Percentiles rank a stretch among this genome's conserved stretches.
These are phyloP conservation scores for Lipomyces mesembrius DNA, from an alignment of 805 yeast species.

Conservation along the genomic window DNA sequence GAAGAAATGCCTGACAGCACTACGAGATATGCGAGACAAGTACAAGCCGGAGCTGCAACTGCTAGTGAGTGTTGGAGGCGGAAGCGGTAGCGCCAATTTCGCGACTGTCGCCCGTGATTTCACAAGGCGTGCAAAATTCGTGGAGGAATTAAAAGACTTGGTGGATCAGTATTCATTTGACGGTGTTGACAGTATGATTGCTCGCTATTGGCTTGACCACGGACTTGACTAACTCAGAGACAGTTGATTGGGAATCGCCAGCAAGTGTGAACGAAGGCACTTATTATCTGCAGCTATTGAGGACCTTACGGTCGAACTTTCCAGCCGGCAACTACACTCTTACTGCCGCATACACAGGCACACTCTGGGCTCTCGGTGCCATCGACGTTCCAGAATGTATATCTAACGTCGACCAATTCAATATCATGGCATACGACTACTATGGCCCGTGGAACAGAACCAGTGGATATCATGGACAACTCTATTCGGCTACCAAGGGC, in stretches of 20 bases:
- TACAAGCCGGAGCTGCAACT: conserved; percentile 51
- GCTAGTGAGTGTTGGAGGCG: conserved; percentile 83
- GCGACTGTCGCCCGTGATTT: conserved; percentile 51
- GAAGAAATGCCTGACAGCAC: conserved; percentile 9
- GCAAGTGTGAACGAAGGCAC: conserved; percentile 52
- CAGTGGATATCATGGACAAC: conserved; percentile 72
- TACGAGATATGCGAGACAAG: conserved; percentile 10
- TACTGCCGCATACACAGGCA: conserved; percentile 28
- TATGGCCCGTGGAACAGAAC: conserved; percentile 73
- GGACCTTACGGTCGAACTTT: conserved; percentile 45
- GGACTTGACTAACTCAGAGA: not conserved
- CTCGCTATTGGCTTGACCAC: not conserved
- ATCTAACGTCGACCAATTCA: conserved; percentile 42
- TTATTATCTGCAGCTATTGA: conserved; percentile 52
- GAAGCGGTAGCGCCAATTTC: conserved; percentile 58
- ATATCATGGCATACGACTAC: conserved; percentile 89
- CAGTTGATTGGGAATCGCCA: conserved; percentile 90
- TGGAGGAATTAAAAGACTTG: conserved; percentile 52
- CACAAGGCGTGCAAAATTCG: conserved; percentile 52
- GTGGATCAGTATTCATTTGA: conserved; percentile 69
- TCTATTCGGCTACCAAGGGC: conserved; percentile 55
- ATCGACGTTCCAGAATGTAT: conserved; percentile 18
- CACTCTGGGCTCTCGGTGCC: conserved; percentile 24
- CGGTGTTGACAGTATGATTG: conserved; percentile 66
- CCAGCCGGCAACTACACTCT: conserved; percentile 16